A percentile compares a stretch with the other conserved stretches of the same genome.
Conservation (phyloP, 495 filamentous ascomycete species). For the Podospora fimiseda region DNA sequence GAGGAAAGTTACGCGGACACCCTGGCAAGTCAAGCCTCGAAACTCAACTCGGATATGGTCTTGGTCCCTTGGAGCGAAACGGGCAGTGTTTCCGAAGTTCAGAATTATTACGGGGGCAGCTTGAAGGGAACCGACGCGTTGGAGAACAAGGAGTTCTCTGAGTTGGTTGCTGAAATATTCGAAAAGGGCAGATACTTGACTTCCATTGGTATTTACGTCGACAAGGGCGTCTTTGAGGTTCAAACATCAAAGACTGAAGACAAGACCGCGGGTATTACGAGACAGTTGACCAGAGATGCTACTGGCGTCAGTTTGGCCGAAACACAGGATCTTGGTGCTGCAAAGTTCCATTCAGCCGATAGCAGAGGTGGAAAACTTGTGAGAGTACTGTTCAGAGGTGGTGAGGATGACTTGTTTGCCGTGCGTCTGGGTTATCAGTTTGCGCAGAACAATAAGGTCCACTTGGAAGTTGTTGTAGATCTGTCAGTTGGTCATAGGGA, state of each 20-base stretch:
- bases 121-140: constrained; percentile 36
- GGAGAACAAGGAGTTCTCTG: constrained; percentile 43
- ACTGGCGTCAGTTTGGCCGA: constrained; percentile 36
- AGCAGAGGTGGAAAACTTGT: constrained; percentile 39
- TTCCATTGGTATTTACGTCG: constrained; percentile 46
- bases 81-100: constrained; percentile 57
- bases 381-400: constrained; percentile 75
- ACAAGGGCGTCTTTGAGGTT: constrained; percentile 50
- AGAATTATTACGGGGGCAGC: constrained; percentile 29
- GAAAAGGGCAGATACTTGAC: constrained; percentile 3
- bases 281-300: constrained; percentile 13
- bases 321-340: constrained; percentile 40
- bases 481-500: neutral
- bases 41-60: constrained; percentile 65
- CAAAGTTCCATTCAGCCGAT: constrained; percentile 54
- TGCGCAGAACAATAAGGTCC: constrained; percentile 62
- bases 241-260: neutral
- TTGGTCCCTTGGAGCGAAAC: constrained; percentile 84
- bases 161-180: constrained; percentile 6
- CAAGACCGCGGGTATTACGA: constrained; percentile 53
- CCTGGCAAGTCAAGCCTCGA: constrained; percentile 56
- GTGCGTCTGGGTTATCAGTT: constrained; percentile 74
- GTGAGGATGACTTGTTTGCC: constrained; percentile 69
- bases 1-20: constrained; percentile 70
- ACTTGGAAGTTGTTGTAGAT: constrained; percentile 55